phyloP scores from a whole-genome alignment of 1,284 basidiomycete genomes.

The Mrakiaceae sp. region DNA sequence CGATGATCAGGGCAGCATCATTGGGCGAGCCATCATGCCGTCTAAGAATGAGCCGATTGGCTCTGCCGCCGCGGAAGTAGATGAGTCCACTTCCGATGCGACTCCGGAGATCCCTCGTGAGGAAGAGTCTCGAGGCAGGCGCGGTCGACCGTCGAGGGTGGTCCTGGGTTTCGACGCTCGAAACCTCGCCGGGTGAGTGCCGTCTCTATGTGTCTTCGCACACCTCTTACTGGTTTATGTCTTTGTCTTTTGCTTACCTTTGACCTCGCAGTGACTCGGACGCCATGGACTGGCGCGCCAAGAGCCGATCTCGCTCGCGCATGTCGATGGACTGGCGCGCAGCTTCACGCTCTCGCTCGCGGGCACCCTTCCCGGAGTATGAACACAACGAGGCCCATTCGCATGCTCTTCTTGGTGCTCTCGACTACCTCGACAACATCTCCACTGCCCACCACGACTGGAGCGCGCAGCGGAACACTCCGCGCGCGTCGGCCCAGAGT shows the following conservation, averaged over 20 bases:
- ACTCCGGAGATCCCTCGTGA: background rate
- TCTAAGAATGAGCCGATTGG: too few species aligned
- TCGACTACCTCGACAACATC: slow-evolving; percentile 45
- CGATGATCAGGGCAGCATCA: too few species aligned
- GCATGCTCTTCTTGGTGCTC: slow-evolving; percentile 45
- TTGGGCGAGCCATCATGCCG: too few species aligned
- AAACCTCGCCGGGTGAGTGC: slow-evolving; percentile 50
- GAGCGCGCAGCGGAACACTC: slow-evolving; percentile 33
- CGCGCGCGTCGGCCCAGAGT: background rate
- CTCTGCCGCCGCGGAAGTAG: too few species aligned
- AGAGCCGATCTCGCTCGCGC: slow-evolving; percentile 83
- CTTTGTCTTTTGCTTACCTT: slow-evolving; percentile 22
- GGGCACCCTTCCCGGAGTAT: slow-evolving; percentile 39
- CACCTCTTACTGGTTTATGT: background rate
- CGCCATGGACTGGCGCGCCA: slow-evolving; percentile 85
- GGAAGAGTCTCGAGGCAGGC: slow-evolving; percentile 42
- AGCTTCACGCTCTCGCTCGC: slow-evolving; percentile 35
- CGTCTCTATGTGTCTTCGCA: slow-evolving; percentile 15
- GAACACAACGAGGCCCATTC: slow-evolving; percentile 34
- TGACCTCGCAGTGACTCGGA: slow-evolving; percentile 27
- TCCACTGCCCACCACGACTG: slow-evolving; percentile 39
- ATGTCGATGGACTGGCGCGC: slow-evolving; percentile 51
- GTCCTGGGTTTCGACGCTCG: slow-evolving; percentile 37
- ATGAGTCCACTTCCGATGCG: too few species aligned
- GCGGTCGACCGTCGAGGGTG: slow-evolving; percentile 41